phyloP scores from a whole-genome alignment of 495 filamentous ascomycete genomes.

The Neurospora sp. region DNA sequence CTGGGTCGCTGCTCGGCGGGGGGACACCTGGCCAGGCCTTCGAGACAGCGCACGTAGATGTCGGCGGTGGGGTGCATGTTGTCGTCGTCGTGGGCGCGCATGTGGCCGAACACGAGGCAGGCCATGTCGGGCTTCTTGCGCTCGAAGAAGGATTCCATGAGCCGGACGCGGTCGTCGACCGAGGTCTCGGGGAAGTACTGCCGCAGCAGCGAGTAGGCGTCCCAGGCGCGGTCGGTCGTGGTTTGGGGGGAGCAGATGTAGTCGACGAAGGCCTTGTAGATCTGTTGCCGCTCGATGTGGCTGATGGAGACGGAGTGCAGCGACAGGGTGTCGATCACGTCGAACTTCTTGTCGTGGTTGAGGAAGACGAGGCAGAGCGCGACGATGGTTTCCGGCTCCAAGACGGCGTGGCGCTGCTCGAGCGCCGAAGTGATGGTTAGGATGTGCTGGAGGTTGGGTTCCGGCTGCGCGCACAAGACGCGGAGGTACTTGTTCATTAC shows the following conservation, averaged over 20 bases:
- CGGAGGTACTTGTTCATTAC: constrained; percentile 68
- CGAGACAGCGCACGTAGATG: constrained; percentile 67
- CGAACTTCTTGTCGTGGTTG: constrained; percentile 57
- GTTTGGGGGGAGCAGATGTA: constrained; percentile 51
- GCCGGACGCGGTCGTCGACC: constrained; percentile 46
- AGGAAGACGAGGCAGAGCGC: constrained; percentile 63
- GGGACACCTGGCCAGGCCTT: constrained; percentile 56
- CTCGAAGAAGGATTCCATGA: constrained; percentile 79
- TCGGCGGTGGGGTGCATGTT: constrained; percentile 53
- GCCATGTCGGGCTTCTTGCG: constrained; percentile 73
- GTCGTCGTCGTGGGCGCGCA: constrained; percentile 56
- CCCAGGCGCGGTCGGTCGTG: constrained; percentile 60
- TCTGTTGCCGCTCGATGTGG: constrained; percentile 48
- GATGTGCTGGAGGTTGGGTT: constrained; percentile 52
- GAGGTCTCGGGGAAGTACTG: constrained; percentile 69
- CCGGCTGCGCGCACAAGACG: constrained; percentile 49
- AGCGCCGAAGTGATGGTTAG: constrained; percentile 66
- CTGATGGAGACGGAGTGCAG: constrained; percentile 55
- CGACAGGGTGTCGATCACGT: constrained; percentile 69
- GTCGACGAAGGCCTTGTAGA: constrained; percentile 53
- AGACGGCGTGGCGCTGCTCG: constrained; percentile 53
- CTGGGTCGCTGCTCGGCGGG: constrained; percentile 38
- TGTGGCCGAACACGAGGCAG: constrained; percentile 75
- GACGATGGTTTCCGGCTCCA: constrained; percentile 64
- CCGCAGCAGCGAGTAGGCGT: constrained; percentile 66